Conservation (phyloP, 2,329 filamentous ascomycete genomes). For the Colletotrichum karsti region DNA sequence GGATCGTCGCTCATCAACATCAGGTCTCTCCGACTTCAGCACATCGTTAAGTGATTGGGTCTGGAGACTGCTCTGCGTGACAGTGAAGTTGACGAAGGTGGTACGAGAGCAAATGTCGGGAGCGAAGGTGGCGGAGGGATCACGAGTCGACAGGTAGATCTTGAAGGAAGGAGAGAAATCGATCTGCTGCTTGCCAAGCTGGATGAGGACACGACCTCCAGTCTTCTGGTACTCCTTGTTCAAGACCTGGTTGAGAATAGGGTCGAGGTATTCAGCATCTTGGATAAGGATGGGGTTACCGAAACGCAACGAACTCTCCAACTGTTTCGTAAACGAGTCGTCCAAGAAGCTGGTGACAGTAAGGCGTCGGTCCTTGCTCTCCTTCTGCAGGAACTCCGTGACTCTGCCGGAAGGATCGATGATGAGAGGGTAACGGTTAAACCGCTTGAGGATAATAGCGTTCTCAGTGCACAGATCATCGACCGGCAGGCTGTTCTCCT, state of each 20-base stretch:
- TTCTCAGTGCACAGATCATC: conserved; percentile 99
- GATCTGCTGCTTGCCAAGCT: conserved; percentile 98
- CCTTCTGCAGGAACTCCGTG: conserved; percentile 93
- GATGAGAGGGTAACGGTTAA: conserved; percentile 98
- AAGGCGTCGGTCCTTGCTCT: conserved; percentile 91
- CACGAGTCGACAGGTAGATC: conserved; percentile 92
- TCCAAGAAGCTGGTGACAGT: conserved; percentile 98
- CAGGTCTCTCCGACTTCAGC: conserved; percentile 94
- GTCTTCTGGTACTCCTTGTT: conserved; percentile 99
- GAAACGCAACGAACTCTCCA: conserved; percentile 96
- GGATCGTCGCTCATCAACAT: conserved; percentile 94
- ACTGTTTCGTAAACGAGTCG: conserved; percentile 96
- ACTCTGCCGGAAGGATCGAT: conserved; percentile 96
- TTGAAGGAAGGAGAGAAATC: conserved; percentile 98
- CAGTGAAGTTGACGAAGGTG: conserved; percentile 99
- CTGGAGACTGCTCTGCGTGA: conserved; percentile 97
- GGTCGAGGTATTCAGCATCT: conserved; percentile 96
- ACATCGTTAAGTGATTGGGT: conserved; percentile 98
- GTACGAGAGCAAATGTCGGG: conserved; percentile 98
- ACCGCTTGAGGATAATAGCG: conserved; percentile 94
- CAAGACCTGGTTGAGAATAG: conserved; percentile 96
- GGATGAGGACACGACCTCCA: conserved; percentile 95
- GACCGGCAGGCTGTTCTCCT: conserved; percentile 90
- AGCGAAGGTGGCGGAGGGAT: conserved; percentile 94
- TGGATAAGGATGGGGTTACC: conserved; percentile 99